Conservation (phyloP, 164 flowering plant species). For the Liquidambar formosana region DNA sequence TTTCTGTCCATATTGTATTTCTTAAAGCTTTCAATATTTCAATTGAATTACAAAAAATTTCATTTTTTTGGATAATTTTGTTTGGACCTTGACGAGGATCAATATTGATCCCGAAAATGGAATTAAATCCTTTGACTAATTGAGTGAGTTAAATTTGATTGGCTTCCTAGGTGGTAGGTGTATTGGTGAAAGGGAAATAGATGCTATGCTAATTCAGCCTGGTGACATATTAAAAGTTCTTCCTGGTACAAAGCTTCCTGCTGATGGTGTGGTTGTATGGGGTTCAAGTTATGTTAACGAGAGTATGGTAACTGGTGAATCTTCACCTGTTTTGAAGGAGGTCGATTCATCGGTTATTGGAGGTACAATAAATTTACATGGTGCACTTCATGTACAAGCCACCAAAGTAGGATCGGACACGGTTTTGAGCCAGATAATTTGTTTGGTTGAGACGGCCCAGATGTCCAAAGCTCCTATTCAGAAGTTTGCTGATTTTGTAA, state of each 20-base stretch:
- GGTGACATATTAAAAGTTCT: conserved; percentile 83
- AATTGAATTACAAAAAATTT: no score
- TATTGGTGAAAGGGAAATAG: conserved; percentile 80
- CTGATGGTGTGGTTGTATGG: conserved; percentile 87
- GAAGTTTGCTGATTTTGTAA: conserved; percentile 96
- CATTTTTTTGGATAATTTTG: neutral
- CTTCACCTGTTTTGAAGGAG: conserved; percentile 76
- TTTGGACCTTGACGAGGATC: neutral
- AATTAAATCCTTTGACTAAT: neutral
- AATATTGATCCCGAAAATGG: neutral
- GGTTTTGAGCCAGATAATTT: conserved; percentile 89
- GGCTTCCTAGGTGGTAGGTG: conserved; percentile 58
- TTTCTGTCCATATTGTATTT: neutral
- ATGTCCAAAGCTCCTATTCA: conserved; percentile 99
- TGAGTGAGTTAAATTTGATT: conserved; percentile 10
- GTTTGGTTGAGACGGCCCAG: conserved; percentile 95
- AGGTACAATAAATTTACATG: conserved; percentile 94
- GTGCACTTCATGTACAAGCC: conserved; percentile 82
- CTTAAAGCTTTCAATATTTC: no score
- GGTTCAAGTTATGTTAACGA: conserved; percentile 96
- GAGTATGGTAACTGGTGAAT: conserved; percentile 99
- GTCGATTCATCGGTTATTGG: conserved; percentile 73
- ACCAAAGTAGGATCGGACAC: conserved; percentile 93
- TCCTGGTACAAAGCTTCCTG: conserved; percentile 95
- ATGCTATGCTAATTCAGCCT: conserved; percentile 87